Evolutionary conservation across 352 stramenopile species (phyloP).

Genomic region (Globisporangium nunn): DNA sequence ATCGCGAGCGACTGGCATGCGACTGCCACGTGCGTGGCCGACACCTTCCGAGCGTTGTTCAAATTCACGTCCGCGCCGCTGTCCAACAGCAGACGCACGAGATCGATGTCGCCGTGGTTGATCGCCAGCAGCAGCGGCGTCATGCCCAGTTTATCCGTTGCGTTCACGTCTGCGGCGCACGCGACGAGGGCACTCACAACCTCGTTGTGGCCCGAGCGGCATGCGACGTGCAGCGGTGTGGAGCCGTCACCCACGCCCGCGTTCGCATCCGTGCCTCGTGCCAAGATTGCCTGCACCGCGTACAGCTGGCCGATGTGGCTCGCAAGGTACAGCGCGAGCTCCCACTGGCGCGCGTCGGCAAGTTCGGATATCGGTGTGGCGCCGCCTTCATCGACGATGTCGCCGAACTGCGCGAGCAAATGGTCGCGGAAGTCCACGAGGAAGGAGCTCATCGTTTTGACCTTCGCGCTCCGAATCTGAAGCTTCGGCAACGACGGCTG

Average conservation of each 20-base stretch:
- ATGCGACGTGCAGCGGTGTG: conserved; percentile 41
- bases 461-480: conserved; percentile 20
- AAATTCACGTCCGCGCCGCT: conserved; percentile 45
- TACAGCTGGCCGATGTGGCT: conserved; percentile 37
- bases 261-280: conserved; percentile 34
- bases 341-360: conserved; percentile 34
- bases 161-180: conserved; percentile 35
- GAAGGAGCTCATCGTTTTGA: conserved; percentile 29
- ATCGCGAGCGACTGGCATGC: conserved; percentile 30
- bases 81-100: conserved; percentile 40
- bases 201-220: conserved; percentile 32
- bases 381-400: conserved; percentile 5
- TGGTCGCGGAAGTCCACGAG: conserved; percentile 45
- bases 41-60: conserved; percentile 32
- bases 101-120: conserved; percentile 32
- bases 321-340: conserved; percentile 42
- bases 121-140: conserved; percentile 46
- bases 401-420: conserved; percentile 27
- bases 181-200: conserved; percentile 39
- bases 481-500: conserved; percentile 29
- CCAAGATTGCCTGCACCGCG: conserved; percentile 38
- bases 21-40: conserved; percentile 40
- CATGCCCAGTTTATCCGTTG: conserved; percentile 27
- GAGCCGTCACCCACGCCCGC: conserved; percentile 25
- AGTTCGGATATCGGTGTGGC: conserved; percentile 1